Evolutionary conservation across 2,329 filamentous ascomycete genomes (phyloP).

Genomic region (Aspergillus unguis): DNA sequence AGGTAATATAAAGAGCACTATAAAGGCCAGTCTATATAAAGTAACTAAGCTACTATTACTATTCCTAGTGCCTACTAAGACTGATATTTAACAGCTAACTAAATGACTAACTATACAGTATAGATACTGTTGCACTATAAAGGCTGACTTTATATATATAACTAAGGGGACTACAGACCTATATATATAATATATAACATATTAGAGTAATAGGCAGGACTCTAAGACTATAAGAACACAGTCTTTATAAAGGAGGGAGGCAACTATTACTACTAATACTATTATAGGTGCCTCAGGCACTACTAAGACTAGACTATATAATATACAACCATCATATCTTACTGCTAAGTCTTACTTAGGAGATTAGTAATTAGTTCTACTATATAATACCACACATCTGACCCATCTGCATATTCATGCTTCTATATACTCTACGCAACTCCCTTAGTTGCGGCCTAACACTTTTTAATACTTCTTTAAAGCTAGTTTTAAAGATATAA

Average conservation of each 20-base stretch:
- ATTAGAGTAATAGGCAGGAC: not conserved
- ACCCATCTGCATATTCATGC: not conserved
- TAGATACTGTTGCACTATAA: not conserved
- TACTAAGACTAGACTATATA: not conserved
- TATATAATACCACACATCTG: not conserved
- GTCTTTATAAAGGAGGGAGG: not conserved
- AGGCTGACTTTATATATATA: not conserved
- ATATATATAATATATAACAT: not conserved
- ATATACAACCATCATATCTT: too few relatives aligned
- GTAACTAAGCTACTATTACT: not conserved
- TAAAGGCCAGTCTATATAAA: too few relatives aligned
- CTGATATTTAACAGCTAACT: too few relatives aligned
- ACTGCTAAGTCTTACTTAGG: too few relatives aligned
- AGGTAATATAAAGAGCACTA: too few relatives aligned
- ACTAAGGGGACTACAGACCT: not conserved
- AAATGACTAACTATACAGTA: too few relatives aligned
- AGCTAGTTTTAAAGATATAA: too few relatives aligned
- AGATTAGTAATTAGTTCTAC: not conserved
- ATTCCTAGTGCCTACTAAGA: too few relatives aligned
- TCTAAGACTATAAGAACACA: not conserved
- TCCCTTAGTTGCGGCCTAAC: not conserved
- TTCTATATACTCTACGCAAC: not conserved
- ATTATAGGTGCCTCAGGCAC: not conserved
- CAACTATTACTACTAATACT: not conserved
- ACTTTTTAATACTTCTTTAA: too few relatives aligned